These are phyloP conservation scores for Neonectria coccinea DNA, from an alignment of 2,329 filamentous ascomycete genomes.

Conservation along the genomic window DNA sequence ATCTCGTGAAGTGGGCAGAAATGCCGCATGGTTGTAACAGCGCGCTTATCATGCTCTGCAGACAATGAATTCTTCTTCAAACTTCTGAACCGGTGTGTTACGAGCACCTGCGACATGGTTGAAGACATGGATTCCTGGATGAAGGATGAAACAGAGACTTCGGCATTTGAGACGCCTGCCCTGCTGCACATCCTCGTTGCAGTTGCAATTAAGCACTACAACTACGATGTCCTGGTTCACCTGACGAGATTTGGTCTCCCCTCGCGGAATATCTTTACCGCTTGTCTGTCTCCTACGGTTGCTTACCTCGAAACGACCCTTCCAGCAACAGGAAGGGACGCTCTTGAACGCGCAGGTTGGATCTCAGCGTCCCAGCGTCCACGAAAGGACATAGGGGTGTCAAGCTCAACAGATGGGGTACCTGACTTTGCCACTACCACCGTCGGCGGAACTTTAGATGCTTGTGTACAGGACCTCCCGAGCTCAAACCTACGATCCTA, in stretches of 20 bases:
- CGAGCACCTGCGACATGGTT: constrained; percentile 15
- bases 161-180: constrained; percentile 7
- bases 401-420: no score
- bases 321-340: background rate
- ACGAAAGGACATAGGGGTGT: background rate
- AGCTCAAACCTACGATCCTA: constrained; percentile 8
- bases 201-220: constrained; percentile 25
- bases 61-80: constrained; percentile 15
- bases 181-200: constrained; percentile 19
- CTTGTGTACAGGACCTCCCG: constrained; percentile 4
- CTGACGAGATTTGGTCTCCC: background rate
- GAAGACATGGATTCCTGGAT: constrained; percentile 17
- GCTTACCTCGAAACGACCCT: background rate
- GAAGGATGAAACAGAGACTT: constrained; percentile 22
- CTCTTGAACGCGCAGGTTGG: constrained; percentile 10
- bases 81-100: constrained; percentile 22
- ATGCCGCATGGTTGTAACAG: background rate
- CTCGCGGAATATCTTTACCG: background rate
- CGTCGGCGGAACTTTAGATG: background rate
- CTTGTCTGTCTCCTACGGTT: background rate
- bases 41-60: background rate
- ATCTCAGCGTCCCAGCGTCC: background rate
- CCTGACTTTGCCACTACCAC: background rate
- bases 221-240: constrained; percentile 10
- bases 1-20: background rate